These are phyloP conservation scores for Thraustotheca clavata DNA, from an alignment of 352 stramenopile species.

Conservation along the genomic window DNA sequence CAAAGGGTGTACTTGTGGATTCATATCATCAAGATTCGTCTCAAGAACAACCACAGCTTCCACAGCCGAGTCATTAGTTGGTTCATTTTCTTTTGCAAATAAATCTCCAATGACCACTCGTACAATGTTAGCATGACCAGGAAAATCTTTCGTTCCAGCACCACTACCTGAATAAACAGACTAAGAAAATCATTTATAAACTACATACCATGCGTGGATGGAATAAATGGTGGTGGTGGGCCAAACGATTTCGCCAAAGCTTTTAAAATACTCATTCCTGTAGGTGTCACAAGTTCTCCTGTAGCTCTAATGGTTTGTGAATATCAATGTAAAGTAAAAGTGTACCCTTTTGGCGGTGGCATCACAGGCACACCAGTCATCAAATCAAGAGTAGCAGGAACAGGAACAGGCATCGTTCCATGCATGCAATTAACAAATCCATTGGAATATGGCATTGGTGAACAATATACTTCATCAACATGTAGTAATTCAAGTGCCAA, in stretches of 20 bases:
- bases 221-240: conserved; percentile 65
- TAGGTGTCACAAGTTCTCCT: conserved; percentile 95
- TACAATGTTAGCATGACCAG: conserved; percentile 85
- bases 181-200: neutral
- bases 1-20: conserved; percentile 49
- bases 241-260: conserved; percentile 67
- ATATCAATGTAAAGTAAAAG: neutral
- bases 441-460: conserved; percentile 83
- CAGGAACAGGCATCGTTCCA: conserved; percentile 92
- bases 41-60: conserved; percentile 74
- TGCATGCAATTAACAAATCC: conserved; percentile 93
- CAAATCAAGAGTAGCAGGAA: conserved; percentile 90
- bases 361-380: conserved; percentile 92
- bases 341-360: conserved; percentile 76
- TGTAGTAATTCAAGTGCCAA: conserved; percentile 89
- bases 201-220: conserved; percentile 8
- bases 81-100: too few relatives aligned
- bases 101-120: conserved; percentile 68
- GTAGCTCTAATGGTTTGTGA: conserved; percentile 31
- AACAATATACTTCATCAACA: conserved; percentile 81
- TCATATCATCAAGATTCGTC: conserved; percentile 89
- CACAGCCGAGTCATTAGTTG: conserved; percentile 36
- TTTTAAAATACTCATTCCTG: conserved; percentile 91
- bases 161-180: conserved; percentile 25
- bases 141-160: conserved; percentile 86